Base-by-base conservation (phyloP, 2,329 filamentous ascomycete genomes). In the Fusarium torreyae region DNA sequence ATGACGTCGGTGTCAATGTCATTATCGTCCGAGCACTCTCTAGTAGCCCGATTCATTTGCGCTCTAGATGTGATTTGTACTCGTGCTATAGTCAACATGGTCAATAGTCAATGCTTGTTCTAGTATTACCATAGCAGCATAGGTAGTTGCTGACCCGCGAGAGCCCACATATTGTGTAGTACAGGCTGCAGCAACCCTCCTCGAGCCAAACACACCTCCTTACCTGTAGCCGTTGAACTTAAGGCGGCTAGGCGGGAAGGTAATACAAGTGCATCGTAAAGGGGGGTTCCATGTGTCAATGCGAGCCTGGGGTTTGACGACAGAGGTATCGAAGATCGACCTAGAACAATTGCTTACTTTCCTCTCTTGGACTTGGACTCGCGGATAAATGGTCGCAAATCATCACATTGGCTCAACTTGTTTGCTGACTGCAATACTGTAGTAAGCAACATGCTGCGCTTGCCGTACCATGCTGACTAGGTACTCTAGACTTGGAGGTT, bases 1-100 rank as follows among this genome's bases (percentile, higher is more conserved):
- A 70, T 69, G 66, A 69, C 66, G 62, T 70, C 40, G 57, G 36
- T 36, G 43, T 50, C 17, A 50, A 58, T 53, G 44, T 52, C 40
- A 56, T 52, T 31, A 43, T 68, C 52, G 28, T 54, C 42, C 26
- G 34, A 54, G 43, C 34, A 33, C 36, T 51, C 56, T 56, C 34
- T 39, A 24, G 34, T 13, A 24, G 18, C 11, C 15, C 22, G 22
- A 24, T 15, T 39, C 40, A 11, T n/a, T 28, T 45, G 45, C n/a
- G 40, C 40, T 61, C 58, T 58, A 36, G 46, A 53, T 42, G 44
- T 33, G 44, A 18, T 36, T 31, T 55, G 42, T 44, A 42, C 49
- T 24, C 44, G n/a, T 49, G 18, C 34, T 45, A 38, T 36, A 36
- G 58, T 34, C 44, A 24, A 24, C 7, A 24, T 24, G 7, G 22